Base-by-base conservation (phyloP, 2,329 filamentous ascomycete species). In the Fusarium chlamydosporum region DNA sequence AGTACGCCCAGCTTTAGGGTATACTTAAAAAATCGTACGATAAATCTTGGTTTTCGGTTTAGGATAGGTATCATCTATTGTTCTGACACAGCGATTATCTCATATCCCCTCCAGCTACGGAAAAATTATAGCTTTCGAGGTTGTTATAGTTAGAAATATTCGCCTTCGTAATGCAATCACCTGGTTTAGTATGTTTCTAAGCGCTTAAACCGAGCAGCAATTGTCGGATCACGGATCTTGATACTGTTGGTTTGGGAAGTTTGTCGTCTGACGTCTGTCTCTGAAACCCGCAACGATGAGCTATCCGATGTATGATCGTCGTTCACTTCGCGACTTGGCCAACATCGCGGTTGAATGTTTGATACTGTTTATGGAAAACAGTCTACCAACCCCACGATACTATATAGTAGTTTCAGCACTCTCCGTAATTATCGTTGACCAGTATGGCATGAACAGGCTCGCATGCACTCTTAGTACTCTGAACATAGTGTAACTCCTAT, bases 1-100 rank as follows among this genome's bases (percentile, higher is more conserved):
- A 38, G 20, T 51, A 33, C 12, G 4, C 7, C n/a, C n/a, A 12
- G 4, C n/a, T 51, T 51, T 51, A 29, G 34, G 34, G 34, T 29
- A 40, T 40, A 29, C 23, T 16, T 51, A 18, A 6, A 50, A 27
- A 51, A 51, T 51, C 47, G 47, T 51, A 51, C 47, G 47, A 51
- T 51, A 51, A 51, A 27, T 51, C 12, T 26, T 53, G 38, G 29
- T 33, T 26, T 16, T 23, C 27, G 6, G 38, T 53, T 53, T 53
- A 15, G 37, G 34, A 40, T 27, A 11, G 18, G 47, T 51, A 29
- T 51, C 47, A 51, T 38, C 47, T 26, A 18, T 18, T 40, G 26
- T 40, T 51, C 37, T 51, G 47, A 51, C 15, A 51, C 47, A 51
- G 20, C 26, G n/a, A 38, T 20, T 51, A 27, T 35, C 23, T 51